Evolutionary conservation across 306 rosid species (phyloP).

Genomic region (Dryas drummondii): DNA sequence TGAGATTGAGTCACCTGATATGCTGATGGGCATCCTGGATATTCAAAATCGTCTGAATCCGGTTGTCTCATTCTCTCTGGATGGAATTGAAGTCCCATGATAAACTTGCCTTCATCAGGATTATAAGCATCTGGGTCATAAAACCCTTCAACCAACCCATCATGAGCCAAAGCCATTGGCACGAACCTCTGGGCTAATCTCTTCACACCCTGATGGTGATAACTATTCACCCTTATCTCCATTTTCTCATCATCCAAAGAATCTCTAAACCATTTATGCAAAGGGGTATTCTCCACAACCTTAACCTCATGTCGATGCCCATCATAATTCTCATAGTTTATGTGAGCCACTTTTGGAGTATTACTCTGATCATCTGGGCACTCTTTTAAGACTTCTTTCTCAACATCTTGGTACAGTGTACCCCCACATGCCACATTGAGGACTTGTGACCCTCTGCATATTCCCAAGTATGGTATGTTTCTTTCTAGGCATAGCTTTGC

Average conservation of each 20-base stretch:
- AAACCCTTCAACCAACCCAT: conserved; percentile 85
- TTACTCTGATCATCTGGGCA: conserved; percentile 6
- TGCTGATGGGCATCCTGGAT: conserved; percentile 82
- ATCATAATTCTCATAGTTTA: conserved; percentile 81
- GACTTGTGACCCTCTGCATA: conserved; percentile 61
- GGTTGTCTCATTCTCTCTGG: conserved; percentile 81
- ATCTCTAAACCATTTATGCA: conserved; percentile 75
- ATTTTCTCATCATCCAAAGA: conserved; percentile 49
- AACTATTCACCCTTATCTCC: conserved; percentile 81
- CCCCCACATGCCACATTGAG: conserved; percentile 70
- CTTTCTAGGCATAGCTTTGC: conserved; percentile 70
- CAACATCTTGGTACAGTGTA: conserved; percentile 56
- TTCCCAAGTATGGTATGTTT: conserved; percentile 67
- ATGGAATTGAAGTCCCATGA: conserved; percentile 94
- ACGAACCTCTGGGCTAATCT: conserved; percentile 81
- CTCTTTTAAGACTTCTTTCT: conserved; percentile 43
- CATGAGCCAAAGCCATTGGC: conserved; percentile 81
- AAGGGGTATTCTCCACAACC: conserved; percentile 69
- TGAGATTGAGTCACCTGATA: conserved; percentile 50
- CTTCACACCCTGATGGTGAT: conserved; percentile 95
- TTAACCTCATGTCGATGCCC: conserved; percentile 77
- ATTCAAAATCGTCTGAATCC: conserved; percentile 84
- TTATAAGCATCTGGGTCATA: conserved; percentile 87
- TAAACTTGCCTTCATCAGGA: conserved; percentile 88
- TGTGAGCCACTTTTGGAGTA: conserved; percentile 43